A percentile compares a stretch with the other conserved stretches of the same genome.
Evolutionary conservation across 2,329 filamentous ascomycete species (phyloP).

Genomic region (Pseudodiploospora longispora): DNA sequence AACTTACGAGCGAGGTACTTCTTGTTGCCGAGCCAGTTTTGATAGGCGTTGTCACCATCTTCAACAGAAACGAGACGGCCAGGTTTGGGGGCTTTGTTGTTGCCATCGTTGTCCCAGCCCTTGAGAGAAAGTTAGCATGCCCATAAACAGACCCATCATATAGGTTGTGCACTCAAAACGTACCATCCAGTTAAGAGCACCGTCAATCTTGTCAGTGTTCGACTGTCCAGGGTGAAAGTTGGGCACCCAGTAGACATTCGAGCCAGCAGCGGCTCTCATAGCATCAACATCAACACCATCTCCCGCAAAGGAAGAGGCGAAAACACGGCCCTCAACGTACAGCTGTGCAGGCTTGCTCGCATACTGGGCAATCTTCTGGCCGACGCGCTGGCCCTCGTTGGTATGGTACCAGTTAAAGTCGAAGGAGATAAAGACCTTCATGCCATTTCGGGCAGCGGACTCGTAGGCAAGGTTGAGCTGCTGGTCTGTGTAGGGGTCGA

Average conservation of each 20-base stretch:
- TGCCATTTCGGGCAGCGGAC: constrained; percentile 36
- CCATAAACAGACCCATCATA: no score
- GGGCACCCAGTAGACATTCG: constrained; percentile 39
- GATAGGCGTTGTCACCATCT: constrained; percentile 27
- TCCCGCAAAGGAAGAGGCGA: constrained; percentile 46
- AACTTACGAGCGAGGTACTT: constrained; percentile 35
- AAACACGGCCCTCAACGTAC: constrained; percentile 38
- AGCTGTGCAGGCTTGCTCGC: constrained; percentile 36
- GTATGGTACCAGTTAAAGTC: constrained; percentile 43
- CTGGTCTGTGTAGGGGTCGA: constrained; percentile 33
- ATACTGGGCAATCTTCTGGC: constrained; percentile 38
- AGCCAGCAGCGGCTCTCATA: constrained; percentile 33
- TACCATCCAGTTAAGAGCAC: constrained; percentile 35
- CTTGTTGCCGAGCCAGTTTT: constrained; percentile 29
- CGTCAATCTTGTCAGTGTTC: constrained; percentile 30
- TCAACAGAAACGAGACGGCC: constrained; percentile 31
- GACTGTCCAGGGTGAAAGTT: constrained; percentile 36
- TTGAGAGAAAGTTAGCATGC: no score
- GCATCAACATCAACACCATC: constrained; percentile 35
- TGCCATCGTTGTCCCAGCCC: constrained; percentile 34
- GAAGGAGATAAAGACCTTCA: constrained; percentile 50
- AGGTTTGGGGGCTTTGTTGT: constrained; percentile 40
- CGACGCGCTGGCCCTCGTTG: constrained; percentile 30
- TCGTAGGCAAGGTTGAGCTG: constrained; percentile 41
- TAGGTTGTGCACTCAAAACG: neutral